These are phyloP conservation scores for Talaromyces adpressus DNA, from an alignment of 495 filamentous ascomycete genomes.

Conservation along the genomic window DNA sequence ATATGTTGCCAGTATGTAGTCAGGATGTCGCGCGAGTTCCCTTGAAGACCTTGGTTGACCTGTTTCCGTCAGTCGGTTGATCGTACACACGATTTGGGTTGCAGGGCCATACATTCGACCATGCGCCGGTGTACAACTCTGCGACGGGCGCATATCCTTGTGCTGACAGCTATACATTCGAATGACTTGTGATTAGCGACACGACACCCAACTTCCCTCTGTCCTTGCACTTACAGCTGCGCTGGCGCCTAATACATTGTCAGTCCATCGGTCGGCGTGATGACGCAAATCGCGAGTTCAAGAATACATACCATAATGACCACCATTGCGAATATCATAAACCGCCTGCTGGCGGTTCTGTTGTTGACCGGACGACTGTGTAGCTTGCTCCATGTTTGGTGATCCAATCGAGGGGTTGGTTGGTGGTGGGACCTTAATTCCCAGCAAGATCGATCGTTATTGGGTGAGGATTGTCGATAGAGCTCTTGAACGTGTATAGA, in stretches of 20 bases:
- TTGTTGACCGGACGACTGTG: constrained; percentile 46
- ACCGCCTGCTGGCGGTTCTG: constrained; percentile 54
- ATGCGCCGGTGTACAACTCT: constrained; percentile 86
- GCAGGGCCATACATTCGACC: constrained; percentile 70
- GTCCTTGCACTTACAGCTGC: constrained; percentile 55
- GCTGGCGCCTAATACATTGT: constrained; percentile 59
- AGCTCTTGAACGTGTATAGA: background rate
- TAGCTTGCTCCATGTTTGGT: constrained; percentile 48
- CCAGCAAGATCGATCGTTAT: background rate
- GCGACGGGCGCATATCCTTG: constrained; percentile 76
- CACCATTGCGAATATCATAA: constrained; percentile 76
- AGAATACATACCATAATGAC: constrained; percentile 72
- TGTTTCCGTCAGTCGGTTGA: constrained; percentile 20
- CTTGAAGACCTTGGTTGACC: constrained; percentile 93
- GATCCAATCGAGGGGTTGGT: constrained; percentile 6
- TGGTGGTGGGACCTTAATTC: constrained; percentile 6
- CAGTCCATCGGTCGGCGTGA: background rate
- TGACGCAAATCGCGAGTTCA: constrained; percentile 1
- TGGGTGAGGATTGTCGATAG: background rate
- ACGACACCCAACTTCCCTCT: background rate
- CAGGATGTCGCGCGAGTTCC: constrained; percentile 90
- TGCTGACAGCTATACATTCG: constrained; percentile 46
- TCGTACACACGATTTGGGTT: background rate
- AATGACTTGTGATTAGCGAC: background rate
- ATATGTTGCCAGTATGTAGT: constrained; percentile 99